Percentiles rank a stretch among this genome's conserved stretches.
phyloP scores from a whole-genome alignment of 2,329 filamentous ascomycete genomes.

The Claviceps pusilla region DNA sequence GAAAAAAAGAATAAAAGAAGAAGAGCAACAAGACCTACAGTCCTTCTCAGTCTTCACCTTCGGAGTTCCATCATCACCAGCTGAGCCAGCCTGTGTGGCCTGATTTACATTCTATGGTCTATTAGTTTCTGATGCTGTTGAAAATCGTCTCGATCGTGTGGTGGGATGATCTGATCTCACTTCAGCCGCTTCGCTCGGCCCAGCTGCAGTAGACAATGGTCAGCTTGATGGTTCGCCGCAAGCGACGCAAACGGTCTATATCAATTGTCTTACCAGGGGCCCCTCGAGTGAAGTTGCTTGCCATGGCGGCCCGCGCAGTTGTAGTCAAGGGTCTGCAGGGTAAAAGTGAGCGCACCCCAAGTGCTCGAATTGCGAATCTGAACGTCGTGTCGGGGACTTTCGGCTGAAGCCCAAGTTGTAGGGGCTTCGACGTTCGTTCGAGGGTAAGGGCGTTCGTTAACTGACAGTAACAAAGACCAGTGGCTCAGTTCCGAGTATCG shows the following conservation, averaged over 20 bases:
- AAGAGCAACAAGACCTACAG: conserved; percentile 14
- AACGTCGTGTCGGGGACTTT: conserved; percentile 28
- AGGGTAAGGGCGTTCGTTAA: not conserved
- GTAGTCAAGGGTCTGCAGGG: conserved; percentile 26
- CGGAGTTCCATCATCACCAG: conserved; percentile 21
- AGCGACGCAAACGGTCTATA: not conserved
- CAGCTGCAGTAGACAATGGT: conserved; percentile 19
- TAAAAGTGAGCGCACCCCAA: conserved; percentile 42
- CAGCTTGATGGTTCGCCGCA: conserved; percentile 6
- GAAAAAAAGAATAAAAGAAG: too few species aligned
- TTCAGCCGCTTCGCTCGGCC: conserved; percentile 26
- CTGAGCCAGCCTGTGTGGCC: conserved; percentile 14
- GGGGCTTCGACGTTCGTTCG: conserved; percentile 19
- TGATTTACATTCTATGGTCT: conserved; percentile 12
- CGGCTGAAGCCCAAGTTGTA: conserved; percentile 21
- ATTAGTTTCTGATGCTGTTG: conserved; percentile 21
- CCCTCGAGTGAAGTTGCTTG: conserved; percentile 39
- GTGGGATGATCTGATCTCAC: conserved; percentile 17
- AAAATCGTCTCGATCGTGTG: conserved; percentile 24
- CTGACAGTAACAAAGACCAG: not conserved
- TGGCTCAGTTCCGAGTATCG: conserved; percentile 3
- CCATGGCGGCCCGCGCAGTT: conserved; percentile 37
- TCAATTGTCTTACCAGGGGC: conserved; percentile 19
- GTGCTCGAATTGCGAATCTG: conserved; percentile 37
- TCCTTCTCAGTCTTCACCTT: conserved; percentile 38